A percentile compares a stretch with the other conserved stretches of the same genome.
phyloP scores from a whole-genome alignment of 2,329 filamentous ascomycete genomes.

The Aspergillus brasiliensis region DNA sequence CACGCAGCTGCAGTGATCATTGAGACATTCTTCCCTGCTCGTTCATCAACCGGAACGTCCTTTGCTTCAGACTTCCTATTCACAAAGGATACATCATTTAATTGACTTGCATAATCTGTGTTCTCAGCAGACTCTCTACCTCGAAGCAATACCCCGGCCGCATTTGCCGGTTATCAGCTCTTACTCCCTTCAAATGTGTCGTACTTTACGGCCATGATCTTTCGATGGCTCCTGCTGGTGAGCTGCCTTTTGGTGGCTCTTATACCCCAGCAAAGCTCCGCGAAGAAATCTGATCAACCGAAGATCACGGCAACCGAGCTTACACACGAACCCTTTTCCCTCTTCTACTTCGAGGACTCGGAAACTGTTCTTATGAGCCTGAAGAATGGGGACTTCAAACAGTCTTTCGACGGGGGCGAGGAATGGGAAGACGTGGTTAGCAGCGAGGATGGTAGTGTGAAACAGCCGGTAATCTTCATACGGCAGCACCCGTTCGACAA shows the following conservation, averaged over 20 bases:
- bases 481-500: constrained; percentile 77
- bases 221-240: constrained; percentile 50
- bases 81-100: neutral
- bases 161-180: neutral
- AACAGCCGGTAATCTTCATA: constrained; percentile 57
- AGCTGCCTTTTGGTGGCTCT: constrained; percentile 56
- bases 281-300: constrained; percentile 65
- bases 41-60: neutral
- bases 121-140: neutral
- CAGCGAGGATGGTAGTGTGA: constrained; percentile 57
- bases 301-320: constrained; percentile 67
- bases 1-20: constrained; percentile 26
- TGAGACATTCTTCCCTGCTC: neutral
- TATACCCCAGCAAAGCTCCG: constrained; percentile 37
- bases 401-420: constrained; percentile 78
- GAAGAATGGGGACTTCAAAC: constrained; percentile 66
- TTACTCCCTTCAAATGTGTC: constrained; percentile 31
- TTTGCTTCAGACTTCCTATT: neutral
- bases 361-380: constrained; percentile 76
- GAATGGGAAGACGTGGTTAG: constrained; percentile 69
- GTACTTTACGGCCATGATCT: constrained; percentile 39
- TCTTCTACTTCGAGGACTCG: constrained; percentile 91
- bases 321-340: constrained; percentile 64
- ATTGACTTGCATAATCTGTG: neutral
- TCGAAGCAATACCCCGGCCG: neutral